Evolutionary conservation across 2,329 filamentous ascomycete species (phyloP).

Genomic region (Hymenoscyphus scutula): DNA sequence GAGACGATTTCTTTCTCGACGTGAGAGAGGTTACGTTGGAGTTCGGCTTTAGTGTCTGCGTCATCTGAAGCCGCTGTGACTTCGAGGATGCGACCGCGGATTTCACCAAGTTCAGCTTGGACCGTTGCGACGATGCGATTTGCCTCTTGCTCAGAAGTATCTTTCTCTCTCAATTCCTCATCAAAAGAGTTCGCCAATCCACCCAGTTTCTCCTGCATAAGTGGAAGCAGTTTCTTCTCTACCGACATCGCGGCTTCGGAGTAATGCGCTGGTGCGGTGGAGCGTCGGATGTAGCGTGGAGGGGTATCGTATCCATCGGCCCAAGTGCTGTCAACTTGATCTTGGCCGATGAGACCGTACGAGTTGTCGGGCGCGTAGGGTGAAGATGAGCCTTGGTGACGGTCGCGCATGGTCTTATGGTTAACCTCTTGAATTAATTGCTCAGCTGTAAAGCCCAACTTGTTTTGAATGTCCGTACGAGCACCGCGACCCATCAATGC

Average conservation of each 20-base stretch:
- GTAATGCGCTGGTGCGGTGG: slow-evolving; percentile 39
- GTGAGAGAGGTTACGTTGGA: slow-evolving; percentile 25
- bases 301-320: slow-evolving; percentile 12
- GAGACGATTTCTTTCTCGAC: slow-evolving; percentile 28
- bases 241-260: slow-evolving; percentile 68
- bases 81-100: slow-evolving; percentile 59
- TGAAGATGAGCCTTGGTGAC: slow-evolving; percentile 69
- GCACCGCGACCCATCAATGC: slow-evolving; percentile 76
- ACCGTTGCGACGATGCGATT: slow-evolving; percentile 64
- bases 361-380: slow-evolving; percentile 55
- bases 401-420: slow-evolving; percentile 42
- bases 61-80: slow-evolving; percentile 38
- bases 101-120: slow-evolving; percentile 61
- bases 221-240: slow-evolving; percentile 64
- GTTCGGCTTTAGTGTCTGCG: slow-evolving; percentile 20
- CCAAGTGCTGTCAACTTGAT: slow-evolving; percentile 8
- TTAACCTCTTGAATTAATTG: slow-evolving; percentile 78
- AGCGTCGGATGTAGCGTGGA: slow-evolving; percentile 9
- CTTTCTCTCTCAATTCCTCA: slow-evolving; percentile 71
- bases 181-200: slow-evolving; percentile 71
- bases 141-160: slow-evolving; percentile 66
- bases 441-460: slow-evolving; percentile 78
- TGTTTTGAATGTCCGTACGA: slow-evolving; percentile 77
- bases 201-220: slow-evolving; percentile 70
- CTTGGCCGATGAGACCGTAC: slow-evolving; percentile 31